Percentiles rank a stretch among this genome's conserved stretches.
These are phyloP conservation scores for Phytopythium aichiense DNA, from an alignment of 352 stramenopile species.

Conservation along the genomic window DNA sequence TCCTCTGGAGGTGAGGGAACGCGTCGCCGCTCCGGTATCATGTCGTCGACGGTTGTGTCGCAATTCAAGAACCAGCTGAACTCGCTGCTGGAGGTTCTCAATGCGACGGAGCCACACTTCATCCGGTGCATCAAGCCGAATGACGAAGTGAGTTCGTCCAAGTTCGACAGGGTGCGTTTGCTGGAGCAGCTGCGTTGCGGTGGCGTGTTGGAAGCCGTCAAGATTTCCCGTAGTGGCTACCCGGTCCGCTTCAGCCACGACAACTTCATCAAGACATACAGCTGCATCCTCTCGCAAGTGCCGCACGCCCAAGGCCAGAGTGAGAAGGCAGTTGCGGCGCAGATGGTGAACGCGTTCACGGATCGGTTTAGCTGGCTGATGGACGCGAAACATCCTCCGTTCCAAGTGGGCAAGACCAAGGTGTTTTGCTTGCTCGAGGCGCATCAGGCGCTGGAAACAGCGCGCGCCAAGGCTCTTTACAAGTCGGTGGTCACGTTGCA, in stretches of 20 bases:
- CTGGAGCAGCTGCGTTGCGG: constrained; percentile 85
- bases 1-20: constrained; percentile 7
- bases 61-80: constrained; percentile 94
- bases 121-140: constrained; percentile 91
- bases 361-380: constrained; percentile 28
- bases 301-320: constrained; percentile 31
- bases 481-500: constrained; percentile 71
- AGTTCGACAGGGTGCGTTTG: constrained; percentile 66
- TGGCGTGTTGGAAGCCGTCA: constrained; percentile 85
- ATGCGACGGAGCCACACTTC: constrained; percentile 92
- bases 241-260: constrained; percentile 94
- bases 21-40: constrained; percentile 64
- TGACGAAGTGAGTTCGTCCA: constrained; percentile 46
- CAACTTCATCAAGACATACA: constrained; percentile 88
- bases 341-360: constrained; percentile 42
- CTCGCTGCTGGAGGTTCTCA: constrained; percentile 92
- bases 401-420: constrained; percentile 82
- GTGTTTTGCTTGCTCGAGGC: constrained; percentile 71
- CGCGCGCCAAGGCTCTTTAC: constrained; percentile 59
- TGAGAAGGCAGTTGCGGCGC: constrained; percentile 45
- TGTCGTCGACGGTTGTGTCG: constrained; percentile 80
- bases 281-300: constrained; percentile 53
- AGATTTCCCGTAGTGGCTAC: constrained; percentile 87
- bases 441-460: constrained; percentile 62
- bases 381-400: constrained; percentile 48